A percentile compares a stretch with the other conserved stretches of the same genome.
These are phyloP conservation scores for Lactarius trivialis DNA, from an alignment of 768 basidiomycete species.

Conservation along the genomic window DNA sequence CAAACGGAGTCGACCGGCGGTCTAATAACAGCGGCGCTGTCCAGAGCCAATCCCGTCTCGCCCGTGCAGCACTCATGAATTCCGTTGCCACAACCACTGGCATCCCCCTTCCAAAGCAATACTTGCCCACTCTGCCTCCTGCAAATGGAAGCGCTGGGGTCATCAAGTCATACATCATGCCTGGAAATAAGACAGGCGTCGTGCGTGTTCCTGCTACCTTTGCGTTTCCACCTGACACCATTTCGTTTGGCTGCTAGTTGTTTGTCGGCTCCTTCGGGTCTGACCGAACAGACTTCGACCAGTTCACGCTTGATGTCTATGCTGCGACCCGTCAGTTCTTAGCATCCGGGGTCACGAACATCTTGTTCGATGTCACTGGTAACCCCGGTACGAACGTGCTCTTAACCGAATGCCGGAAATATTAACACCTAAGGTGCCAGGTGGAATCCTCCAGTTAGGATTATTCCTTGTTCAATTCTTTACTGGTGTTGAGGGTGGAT, in stretches of 20 bases:
- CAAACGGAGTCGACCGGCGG: conserved; percentile 48
- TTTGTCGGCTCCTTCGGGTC: conserved; percentile 57
- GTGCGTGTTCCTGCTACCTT: conserved; percentile 30
- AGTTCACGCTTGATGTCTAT: conserved; percentile 47
- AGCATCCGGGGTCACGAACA: conserved; percentile 39
- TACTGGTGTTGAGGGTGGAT: conserved; percentile 43
- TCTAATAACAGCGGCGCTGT: neutral
- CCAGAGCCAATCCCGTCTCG: conserved; percentile 28
- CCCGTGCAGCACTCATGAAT: conserved; percentile 13
- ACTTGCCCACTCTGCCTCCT: conserved; percentile 41
- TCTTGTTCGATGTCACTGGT: conserved; percentile 54
- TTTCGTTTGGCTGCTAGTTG: conserved; percentile 35
- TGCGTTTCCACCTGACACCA: neutral
- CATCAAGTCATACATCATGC: conserved; percentile 50
- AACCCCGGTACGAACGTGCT: conserved; percentile 45
- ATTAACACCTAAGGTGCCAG: conserved; percentile 21
- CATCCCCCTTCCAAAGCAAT: conserved; percentile 42
- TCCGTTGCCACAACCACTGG: conserved; percentile 28
- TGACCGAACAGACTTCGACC: conserved; percentile 39
- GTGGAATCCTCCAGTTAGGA: conserved; percentile 57
- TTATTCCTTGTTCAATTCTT: conserved; percentile 55
- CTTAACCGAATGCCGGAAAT: neutral
- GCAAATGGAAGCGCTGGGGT: conserved; percentile 44
- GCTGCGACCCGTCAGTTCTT: conserved; percentile 42
- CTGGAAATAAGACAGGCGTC: conserved; percentile 52